phyloP scores from a whole-genome alignment of 768 basidiomycete genomes.

The Cystobasidium tubakii region DNA sequence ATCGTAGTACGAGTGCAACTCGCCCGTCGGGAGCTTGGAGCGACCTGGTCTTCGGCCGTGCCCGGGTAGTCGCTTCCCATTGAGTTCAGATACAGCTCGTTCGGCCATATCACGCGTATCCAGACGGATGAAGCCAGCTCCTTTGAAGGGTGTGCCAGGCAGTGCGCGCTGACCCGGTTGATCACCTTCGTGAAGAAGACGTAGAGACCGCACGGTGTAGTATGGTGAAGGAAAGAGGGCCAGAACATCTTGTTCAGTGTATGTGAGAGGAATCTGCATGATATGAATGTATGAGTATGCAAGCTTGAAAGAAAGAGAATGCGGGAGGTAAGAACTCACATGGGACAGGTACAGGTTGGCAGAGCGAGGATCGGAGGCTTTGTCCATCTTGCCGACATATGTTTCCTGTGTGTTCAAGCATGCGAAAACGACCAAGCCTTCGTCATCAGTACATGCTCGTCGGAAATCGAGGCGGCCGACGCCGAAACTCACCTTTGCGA shows the following conservation, averaged over 20 bases:
- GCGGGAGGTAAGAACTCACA: slow-evolving; percentile 4
- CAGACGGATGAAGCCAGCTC: slow-evolving; percentile 27
- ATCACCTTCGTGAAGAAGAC: slow-evolving; percentile 16
- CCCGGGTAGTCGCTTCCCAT: slow-evolving; percentile 19
- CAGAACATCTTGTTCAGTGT: slow-evolving; percentile 13
- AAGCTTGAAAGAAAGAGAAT: not conserved
- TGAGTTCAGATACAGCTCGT: slow-evolving; percentile 8
- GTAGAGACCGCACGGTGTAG: not conserved
- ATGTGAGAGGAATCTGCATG: slow-evolving; percentile 25
- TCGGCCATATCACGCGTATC: slow-evolving; percentile 12
- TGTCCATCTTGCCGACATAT: slow-evolving; percentile 25
- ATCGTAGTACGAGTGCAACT: not conserved
- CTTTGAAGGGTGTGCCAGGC: not conserved
- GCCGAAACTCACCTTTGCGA: slow-evolving; percentile 33
- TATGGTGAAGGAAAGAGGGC: slow-evolving; percentile 7
- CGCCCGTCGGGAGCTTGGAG: not conserved
- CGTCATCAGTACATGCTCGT: too few species aligned
- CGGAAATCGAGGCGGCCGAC: too few species aligned
- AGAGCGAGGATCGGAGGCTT: slow-evolving; percentile 17
- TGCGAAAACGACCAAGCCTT: too few species aligned
- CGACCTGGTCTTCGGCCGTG: not conserved
- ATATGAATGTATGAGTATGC: not conserved
- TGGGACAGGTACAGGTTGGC: slow-evolving; percentile 33
- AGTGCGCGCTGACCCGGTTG: slow-evolving; percentile 14
- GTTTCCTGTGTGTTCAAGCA: slow-evolving; percentile 11